These are phyloP conservation scores for Hyphochytrium catenoides DNA, from an alignment of 352 stramenopile genomes.

Conservation along the genomic window DNA sequence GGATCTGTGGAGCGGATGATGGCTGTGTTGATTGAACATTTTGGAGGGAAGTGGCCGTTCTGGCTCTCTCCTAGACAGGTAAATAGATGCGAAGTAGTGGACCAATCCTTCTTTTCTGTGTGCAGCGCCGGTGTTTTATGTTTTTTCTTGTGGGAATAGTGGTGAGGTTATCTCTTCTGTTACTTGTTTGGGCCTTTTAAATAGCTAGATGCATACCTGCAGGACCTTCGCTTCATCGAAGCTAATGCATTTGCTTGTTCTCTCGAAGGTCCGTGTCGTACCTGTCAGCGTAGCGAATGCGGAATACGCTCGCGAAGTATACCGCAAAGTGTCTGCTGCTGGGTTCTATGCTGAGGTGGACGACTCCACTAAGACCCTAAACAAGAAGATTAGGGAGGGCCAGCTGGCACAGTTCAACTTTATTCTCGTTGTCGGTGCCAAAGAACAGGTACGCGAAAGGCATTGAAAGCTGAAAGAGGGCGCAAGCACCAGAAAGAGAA, in stretches of 20 bases:
- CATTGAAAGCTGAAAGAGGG: too few species aligned
- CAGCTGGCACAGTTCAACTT: slow-evolving; percentile 96
- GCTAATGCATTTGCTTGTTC: too few species aligned
- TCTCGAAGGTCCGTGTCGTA: slow-evolving; percentile 80
- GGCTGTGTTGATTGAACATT: slow-evolving; percentile 93
- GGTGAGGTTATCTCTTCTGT: too few species aligned
- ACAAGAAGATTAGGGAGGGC: slow-evolving; percentile 94
- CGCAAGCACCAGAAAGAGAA: too few species aligned
- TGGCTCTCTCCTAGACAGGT: slow-evolving; percentile 87
- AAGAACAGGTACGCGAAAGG: too few species aligned
- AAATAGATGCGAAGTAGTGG: not conserved
- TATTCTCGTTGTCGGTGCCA: slow-evolving; percentile 85
- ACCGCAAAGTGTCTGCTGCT: slow-evolving; percentile 63
- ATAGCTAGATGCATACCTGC: too few species aligned
- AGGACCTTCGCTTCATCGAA: too few species aligned
- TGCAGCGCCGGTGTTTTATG: too few species aligned
- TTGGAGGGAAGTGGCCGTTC: slow-evolving; percentile 93
- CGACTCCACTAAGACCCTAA: slow-evolving; percentile 78
- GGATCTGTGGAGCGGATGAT: slow-evolving; percentile 93
- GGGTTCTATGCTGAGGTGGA: slow-evolving; percentile 92
- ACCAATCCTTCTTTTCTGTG: too few species aligned
- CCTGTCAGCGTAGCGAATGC: slow-evolving; percentile 77
- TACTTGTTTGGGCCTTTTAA: too few species aligned
- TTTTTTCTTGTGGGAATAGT: too few species aligned
- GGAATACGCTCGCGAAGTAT: slow-evolving; percentile 81